A percentile compares a stretch with the other conserved stretches of the same genome.
Conservation (phyloP, 1,284 basidiomycete species). For the Ganoderma meredithae region DNA sequence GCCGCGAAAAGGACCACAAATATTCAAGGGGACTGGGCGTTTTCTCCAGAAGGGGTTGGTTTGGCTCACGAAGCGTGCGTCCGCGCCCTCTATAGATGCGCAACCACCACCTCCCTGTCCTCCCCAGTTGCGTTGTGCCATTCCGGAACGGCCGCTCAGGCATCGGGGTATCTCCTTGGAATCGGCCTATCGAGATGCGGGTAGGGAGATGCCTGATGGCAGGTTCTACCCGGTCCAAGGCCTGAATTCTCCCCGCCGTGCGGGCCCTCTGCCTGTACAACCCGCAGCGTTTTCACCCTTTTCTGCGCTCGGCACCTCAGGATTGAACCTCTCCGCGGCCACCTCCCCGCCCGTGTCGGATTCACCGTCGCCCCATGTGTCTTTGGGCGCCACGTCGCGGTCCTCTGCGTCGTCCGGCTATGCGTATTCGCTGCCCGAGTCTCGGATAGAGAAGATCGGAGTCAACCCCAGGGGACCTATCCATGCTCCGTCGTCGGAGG, state of each 20-base stretch:
- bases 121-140: background rate
- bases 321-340: background rate
- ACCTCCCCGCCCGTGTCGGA: background rate
- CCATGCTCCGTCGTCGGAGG: background rate
- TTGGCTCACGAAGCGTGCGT: background rate
- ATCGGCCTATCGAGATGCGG: background rate
- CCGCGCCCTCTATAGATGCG: background rate
- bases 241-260: too few species aligned
- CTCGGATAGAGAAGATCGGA: background rate
- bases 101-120: background rate
- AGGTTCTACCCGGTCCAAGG: too few species aligned
- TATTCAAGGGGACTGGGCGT: slow-evolving; percentile 4
- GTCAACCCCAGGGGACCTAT: background rate
- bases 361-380: background rate
- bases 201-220: background rate
- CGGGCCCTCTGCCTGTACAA: background rate
- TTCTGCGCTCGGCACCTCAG: too few species aligned
- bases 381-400: background rate
- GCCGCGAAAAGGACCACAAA: slow-evolving; percentile 12
- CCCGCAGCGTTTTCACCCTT: background rate
- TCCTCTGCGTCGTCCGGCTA: background rate
- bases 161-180: background rate
- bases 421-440: background rate
- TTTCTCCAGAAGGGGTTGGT: background rate
- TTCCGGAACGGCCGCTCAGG: background rate